Base-by-base conservation (phyloP, 2,329 filamentous ascomycete genomes). In the Xylaria arbuscula region DNA sequence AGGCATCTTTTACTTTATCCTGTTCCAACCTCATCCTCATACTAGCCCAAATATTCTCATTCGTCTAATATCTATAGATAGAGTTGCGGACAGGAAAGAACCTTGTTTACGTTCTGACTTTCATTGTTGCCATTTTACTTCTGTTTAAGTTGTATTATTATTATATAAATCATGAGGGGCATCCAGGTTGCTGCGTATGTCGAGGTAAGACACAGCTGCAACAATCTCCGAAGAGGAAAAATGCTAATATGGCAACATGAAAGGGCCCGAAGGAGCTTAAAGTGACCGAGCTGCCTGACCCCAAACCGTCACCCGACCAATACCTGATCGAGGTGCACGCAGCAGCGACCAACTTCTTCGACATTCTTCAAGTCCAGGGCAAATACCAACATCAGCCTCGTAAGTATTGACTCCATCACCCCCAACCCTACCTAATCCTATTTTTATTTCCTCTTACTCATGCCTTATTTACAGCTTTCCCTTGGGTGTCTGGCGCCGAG, bases 341-440 rank as follows among this genome's bases (percentile, higher is more conserved):
- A 55, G 88, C 92, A 0, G 95, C 93, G 22, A 93, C 93, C 76
- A 98, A 98, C 83, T 98, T 98, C 87, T 98, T 98, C 84, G 95
- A 98, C 80, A 92, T 97, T 66, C 89, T 98, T 63, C 95, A 98
- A 78, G 93, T 98, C 77, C 91, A 93, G 77, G 95, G 95, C 65
- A 97, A 97, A 87, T 98, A 98, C 82, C 95, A 98, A 78, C 87
- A 93, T 78, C 94, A 98, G 76, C 94, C 94, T 0, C 89, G 86
- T 88, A 80, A 36, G 83, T 42, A 58, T 36, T 28, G 22, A 24
- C 6, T 32, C 34, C 13, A 36, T 19, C 28, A 34, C 6, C 32
- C 17, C 32, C 17, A 38, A 32, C 36, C 24, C 36, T 19, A 38
- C 38, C 3, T 3, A 15, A 2, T 19, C 24, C 22, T 17, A 19